These are phyloP conservation scores for Pyracantha coccinea DNA, from an alignment of 331 rosid species.

Conservation along the genomic window DNA sequence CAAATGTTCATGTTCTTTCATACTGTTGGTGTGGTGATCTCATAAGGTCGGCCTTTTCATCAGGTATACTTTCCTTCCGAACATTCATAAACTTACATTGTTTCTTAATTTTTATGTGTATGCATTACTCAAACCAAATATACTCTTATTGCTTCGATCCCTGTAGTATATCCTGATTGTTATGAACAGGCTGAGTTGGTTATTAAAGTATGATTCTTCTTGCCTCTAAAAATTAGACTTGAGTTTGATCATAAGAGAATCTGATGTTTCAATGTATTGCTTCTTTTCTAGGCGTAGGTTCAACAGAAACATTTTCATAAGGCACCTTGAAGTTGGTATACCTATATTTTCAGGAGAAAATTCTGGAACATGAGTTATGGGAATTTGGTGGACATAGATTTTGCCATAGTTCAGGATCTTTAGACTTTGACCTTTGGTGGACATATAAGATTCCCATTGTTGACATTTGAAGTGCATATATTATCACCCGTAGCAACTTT, in stretches of 20 bases:
- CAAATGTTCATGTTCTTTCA: slow-evolving; percentile 77
- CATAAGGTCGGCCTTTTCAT: slow-evolving; percentile 73
- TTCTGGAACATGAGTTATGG: background rate
- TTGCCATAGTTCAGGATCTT: background rate
- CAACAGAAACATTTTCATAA: background rate
- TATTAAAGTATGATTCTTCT: background rate
- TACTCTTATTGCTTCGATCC: background rate
- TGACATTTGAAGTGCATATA: background rate
- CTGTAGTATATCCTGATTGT: background rate
- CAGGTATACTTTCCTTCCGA: slow-evolving; percentile 46
- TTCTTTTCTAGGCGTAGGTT: background rate
- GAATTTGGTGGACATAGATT: background rate
- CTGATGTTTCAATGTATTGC: background rate
- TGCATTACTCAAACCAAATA: background rate
- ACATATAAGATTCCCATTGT: background rate
- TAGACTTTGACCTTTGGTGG: background rate
- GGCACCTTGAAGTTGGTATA: background rate
- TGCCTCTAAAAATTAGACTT: background rate
- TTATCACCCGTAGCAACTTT: background rate
- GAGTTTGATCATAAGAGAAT: background rate
- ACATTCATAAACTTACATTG: background rate
- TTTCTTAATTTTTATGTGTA: background rate
- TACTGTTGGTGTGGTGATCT: slow-evolving; percentile 99
- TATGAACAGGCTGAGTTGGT: background rate
- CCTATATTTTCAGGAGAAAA: background rate